Base-by-base conservation (phyloP, 192 early-diverging fungal genomes). In the Podila horticola region DNA sequence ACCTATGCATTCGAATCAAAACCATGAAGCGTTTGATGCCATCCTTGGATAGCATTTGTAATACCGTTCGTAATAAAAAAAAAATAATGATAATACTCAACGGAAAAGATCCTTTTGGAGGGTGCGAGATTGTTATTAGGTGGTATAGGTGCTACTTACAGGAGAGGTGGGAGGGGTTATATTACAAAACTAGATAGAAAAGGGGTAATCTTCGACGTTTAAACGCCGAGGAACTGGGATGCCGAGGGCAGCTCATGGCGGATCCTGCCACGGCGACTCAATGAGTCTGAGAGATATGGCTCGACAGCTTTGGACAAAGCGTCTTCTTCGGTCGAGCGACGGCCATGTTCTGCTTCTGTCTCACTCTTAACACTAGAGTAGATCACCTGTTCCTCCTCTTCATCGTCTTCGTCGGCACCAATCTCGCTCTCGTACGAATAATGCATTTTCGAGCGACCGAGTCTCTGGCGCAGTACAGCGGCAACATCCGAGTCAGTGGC, bases 301-400 rank as follows among this genome's bases (percentile, higher is more conserved):
- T 81, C 77, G 8, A 81, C 71, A 50, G 71, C 77, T 71, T 66
- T 81, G 8, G 77, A 73, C 6, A 81, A 48, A 26, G 66, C 77
- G 45, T 81, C 77, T 48, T 81, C 77, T 48, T 81, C 77, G n/a
- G 62, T 64, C 3, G 77, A 72, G n/a, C 77, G 77, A 55, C 66
- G 71, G 20, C 76, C 76, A 68, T 81, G 71, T 31, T 81, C 76
- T 4, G 76, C 66, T 38, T 81, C 76, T 6, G 76, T 81, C 66
- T 72, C 76, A 26, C 36, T 69, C 41, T 58, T 72, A 41, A 58
- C 52, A 26, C 34, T 81, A 13, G 76, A 72, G 34, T 81, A 81
- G 29, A 61, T 17, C 4, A 20, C 17, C 6, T 49, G 4, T 15
- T 63, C 58, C 1, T 59, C 52, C 15, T 71, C 70, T 15, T 64